Conservation (phyloP, 2,329 filamentous ascomycete species). For the Diplodia seriata region DNA sequence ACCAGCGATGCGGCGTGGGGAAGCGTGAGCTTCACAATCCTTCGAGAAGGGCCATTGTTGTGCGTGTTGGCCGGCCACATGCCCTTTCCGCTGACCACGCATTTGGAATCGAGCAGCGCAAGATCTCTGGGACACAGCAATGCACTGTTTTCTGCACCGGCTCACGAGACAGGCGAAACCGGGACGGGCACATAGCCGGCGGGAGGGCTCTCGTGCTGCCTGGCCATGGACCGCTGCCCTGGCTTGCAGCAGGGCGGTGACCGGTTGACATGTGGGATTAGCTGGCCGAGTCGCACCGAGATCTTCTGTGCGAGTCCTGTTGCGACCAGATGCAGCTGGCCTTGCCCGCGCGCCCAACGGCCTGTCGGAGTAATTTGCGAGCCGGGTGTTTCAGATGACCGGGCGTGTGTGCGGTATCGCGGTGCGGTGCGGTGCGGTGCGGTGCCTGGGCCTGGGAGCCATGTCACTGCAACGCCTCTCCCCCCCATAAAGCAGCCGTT, state of each 20-base stretch:
- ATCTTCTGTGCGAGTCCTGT: conserved; percentile 32
- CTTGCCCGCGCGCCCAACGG: conserved; percentile 26
- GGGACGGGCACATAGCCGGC: conserved; percentile 28
- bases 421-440: background rate
- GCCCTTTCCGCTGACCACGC: conserved; percentile 16
- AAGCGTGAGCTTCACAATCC: conserved; percentile 14
- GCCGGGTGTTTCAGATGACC: conserved; percentile 30
- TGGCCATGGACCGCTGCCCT: conserved; percentile 24
- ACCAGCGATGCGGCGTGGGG: conserved; percentile 24
- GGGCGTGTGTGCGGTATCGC: conserved; percentile 8
- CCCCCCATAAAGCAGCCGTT: conserved; percentile 13
- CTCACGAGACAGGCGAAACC: conserved; percentile 33
- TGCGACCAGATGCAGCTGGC: conserved; percentile 31
- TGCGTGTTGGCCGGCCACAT: background rate
- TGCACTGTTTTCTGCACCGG: conserved; percentile 32
- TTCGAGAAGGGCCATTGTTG: conserved; percentile 16
- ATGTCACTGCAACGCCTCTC: conserved; percentile 29
- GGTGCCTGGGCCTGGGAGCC: conserved; percentile 12
- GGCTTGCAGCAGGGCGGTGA: conserved; percentile 25
- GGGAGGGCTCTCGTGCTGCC: conserved; percentile 29
- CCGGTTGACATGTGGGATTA: conserved; percentile 32
- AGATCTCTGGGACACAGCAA: conserved; percentile 23
- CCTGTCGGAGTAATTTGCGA: conserved; percentile 29
- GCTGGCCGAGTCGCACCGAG: conserved; percentile 27
- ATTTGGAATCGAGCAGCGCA: conserved; percentile 30